phyloP scores from a whole-genome alignment of 306 rosid species.

The Vigna radiata region DNA sequence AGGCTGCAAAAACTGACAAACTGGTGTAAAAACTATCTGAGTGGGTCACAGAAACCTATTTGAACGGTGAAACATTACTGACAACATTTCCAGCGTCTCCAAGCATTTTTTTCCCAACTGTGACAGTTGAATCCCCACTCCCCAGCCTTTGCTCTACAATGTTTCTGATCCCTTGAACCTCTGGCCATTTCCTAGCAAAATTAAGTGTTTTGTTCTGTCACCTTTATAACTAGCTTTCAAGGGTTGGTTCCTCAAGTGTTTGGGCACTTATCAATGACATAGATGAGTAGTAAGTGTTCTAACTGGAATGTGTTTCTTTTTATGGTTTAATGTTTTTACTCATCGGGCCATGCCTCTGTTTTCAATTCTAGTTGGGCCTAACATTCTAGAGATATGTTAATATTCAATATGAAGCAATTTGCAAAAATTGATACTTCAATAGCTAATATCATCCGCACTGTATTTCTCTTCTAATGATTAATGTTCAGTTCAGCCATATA shows the following conservation, averaged over 20 bases:
- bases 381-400: slow-evolving; percentile 7
- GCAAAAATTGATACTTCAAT: slow-evolving; percentile 12
- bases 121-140: not conserved
- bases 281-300: not conserved
- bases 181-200: not conserved
- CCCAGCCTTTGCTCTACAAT: not conserved
- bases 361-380: slow-evolving; percentile 17
- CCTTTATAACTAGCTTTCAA: no score
- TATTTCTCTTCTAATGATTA: slow-evolving; percentile 17
- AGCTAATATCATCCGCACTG: slow-evolving; percentile 4
- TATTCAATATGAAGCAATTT: slow-evolving; percentile 15
- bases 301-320: not conserved
- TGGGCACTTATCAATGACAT: not conserved
- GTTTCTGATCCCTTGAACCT: not conserved
- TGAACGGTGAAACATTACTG: not conserved
- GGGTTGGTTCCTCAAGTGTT: no score
- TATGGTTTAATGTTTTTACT: slow-evolving; percentile 12
- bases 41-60: not conserved
- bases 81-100: not conserved
- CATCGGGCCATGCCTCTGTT: not conserved
- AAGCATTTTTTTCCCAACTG: not conserved
- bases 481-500: slow-evolving; percentile 20
- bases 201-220: no score
- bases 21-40: not conserved
- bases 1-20: not conserved